These are phyloP conservation scores for Solanum tarapatanum DNA, from an alignment of 257 asterid genomes.

Conservation along the genomic window DNA sequence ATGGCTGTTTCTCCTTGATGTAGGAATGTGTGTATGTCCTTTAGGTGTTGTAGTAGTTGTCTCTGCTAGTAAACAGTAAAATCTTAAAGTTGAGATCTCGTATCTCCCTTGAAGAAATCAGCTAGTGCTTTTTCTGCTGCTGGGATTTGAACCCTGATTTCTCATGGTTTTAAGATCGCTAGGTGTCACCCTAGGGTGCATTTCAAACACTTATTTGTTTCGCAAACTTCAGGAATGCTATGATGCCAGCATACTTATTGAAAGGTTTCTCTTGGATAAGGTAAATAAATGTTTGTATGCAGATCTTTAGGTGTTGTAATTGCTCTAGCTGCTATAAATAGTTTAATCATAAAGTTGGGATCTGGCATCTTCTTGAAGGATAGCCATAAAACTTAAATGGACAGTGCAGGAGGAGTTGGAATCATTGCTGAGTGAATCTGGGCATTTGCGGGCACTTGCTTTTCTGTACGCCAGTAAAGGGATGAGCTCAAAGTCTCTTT, in stretches of 20 bases:
- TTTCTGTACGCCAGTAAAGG: slow-evolving; percentile 90
- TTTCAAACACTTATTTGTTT: not conserved
- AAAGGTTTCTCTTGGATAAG: not conserved
- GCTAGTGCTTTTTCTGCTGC: not conserved
- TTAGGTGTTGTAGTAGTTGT: not conserved
- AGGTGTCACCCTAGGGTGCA: not conserved
- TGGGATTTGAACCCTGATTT: not conserved
- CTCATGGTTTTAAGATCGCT: not conserved
- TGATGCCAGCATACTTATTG: not conserved
- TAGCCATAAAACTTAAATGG: slow-evolving; percentile 36
- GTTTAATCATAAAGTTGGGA: not conserved
- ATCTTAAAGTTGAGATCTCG: not conserved
- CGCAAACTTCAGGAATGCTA: not conserved
- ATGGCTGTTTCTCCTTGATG: not conserved
- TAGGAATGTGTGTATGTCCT: not conserved
- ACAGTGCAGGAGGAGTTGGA: slow-evolving; percentile 99
- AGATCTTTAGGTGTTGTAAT: not conserved
- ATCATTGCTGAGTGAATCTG: slow-evolving; percentile 70
- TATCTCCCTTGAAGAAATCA: not conserved
- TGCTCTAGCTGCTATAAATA: not conserved
- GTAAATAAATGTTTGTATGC: not conserved
- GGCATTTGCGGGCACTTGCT: slow-evolving; percentile 91
- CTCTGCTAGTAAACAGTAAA: not conserved
- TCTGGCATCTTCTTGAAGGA: not conserved
- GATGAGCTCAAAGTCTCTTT: slow-evolving; percentile 74